A percentile compares a stretch with the other conserved stretches of the same genome.
phyloP scores from a whole-genome alignment of 2,329 filamentous ascomycete species.

The Cytospora leucostoma region DNA sequence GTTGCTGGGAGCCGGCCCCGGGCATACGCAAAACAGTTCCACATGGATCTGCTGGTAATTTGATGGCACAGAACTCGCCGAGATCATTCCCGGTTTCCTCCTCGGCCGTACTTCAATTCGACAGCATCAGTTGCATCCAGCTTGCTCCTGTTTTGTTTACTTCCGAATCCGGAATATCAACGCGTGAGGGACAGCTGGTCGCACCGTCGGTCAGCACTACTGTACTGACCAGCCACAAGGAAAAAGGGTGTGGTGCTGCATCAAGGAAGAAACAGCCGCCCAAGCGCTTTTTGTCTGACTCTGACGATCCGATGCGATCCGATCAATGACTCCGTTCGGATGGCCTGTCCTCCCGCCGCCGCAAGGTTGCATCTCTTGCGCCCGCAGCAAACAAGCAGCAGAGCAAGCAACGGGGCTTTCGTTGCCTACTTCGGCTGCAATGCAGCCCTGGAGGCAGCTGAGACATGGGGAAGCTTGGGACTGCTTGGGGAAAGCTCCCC shows the following conservation, averaged over 20 bases:
- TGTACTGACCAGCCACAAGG: background rate
- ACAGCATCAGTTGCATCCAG: constrained; percentile 4
- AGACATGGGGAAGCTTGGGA: constrained; percentile 12
- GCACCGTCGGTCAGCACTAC: constrained; percentile 6
- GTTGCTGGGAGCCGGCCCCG: too few species aligned
- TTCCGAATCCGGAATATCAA: constrained; percentile 10
- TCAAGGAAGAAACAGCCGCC: constrained; percentile 2
- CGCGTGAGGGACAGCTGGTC: constrained; percentile 14
- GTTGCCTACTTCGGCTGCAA: constrained; percentile 20
- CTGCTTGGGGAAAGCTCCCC: constrained; percentile 8
- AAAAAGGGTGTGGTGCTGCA: background rate
- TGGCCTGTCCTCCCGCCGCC: constrained; percentile 7
- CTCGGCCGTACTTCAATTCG: constrained; percentile 1
- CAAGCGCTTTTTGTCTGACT: constrained; percentile 8
- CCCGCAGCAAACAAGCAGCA: constrained; percentile 10
- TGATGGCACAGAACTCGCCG: constrained; percentile 8
- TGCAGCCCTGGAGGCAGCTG: background rate
- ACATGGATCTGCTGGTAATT: constrained; percentile 13
- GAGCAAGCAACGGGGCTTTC: constrained; percentile 4
- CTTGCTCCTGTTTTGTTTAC: constrained; percentile 26
- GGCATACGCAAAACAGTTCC: background rate
- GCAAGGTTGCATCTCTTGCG: constrained; percentile 20
- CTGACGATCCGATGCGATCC: background rate
- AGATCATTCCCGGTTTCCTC: constrained; percentile 13
- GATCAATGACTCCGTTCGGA: background rate